A percentile compares a stretch with the other conserved stretches of the same genome.
Conservation (phyloP, 208 protist genomes). For the Wallacemonas collosoma region DNA sequence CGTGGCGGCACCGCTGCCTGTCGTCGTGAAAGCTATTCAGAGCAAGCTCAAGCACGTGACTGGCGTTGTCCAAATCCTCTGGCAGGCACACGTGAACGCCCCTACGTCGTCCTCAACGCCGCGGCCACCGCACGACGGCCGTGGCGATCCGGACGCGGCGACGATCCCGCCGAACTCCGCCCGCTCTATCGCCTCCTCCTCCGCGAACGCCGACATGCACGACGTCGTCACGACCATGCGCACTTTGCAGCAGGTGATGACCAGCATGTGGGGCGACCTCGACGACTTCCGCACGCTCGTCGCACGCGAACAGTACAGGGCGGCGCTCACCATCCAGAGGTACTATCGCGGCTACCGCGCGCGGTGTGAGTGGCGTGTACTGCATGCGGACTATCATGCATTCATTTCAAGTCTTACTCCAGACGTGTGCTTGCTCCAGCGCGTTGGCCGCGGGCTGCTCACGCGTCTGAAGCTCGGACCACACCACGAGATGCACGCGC, state of each 20-base stretch:
- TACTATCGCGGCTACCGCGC: conserved; percentile 71
- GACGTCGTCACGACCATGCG: conserved; percentile 57
- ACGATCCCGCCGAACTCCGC: conserved; percentile 7
- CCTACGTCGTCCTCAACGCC: neutral
- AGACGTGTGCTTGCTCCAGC: conserved; percentile 40
- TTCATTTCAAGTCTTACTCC: conserved; percentile 51
- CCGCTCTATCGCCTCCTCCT: conserved; percentile 8
- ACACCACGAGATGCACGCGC: conserved; percentile 22
- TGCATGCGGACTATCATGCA: conserved; percentile 44
- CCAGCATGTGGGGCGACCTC: conserved; percentile 66
- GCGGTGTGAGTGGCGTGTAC: conserved; percentile 43
- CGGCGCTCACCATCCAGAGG: conserved; percentile 77
- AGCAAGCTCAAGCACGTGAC: conserved; percentile 66
- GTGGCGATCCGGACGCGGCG: conserved; percentile 4
- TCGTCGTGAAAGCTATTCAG: conserved; percentile 71
- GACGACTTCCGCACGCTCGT: conserved; percentile 56
- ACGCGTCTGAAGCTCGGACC: conserved; percentile 21
- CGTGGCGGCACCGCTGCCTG: conserved; percentile 12
- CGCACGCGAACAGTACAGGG: conserved; percentile 44
- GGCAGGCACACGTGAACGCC: conserved; percentile 55
- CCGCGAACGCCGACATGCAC: conserved; percentile 28
- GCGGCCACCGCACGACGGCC: neutral
- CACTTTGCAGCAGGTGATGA: conserved; percentile 60
- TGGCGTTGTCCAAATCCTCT: conserved; percentile 68
- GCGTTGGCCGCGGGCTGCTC: conserved; percentile 41